These are phyloP conservation scores for Alloteropsis angusta DNA, from an alignment of 202 grass and related monocot species.

Conservation along the genomic window DNA sequence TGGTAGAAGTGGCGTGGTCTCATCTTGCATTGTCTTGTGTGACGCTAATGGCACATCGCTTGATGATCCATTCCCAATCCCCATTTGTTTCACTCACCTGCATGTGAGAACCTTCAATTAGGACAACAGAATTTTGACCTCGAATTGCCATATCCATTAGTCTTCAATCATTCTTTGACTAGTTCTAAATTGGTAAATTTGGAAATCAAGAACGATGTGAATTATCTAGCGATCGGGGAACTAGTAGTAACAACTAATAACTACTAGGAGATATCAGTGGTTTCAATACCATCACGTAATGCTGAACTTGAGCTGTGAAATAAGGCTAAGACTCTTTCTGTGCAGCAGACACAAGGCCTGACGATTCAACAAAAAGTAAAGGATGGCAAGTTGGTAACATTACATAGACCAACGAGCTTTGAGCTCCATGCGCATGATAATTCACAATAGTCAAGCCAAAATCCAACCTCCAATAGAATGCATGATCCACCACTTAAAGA, in stretches of 20 bases:
- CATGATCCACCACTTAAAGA: neutral
- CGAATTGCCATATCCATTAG: neutral
- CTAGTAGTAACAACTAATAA: neutral
- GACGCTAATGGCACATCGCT: neutral
- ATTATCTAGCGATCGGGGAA: neutral
- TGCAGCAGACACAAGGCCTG: neutral
- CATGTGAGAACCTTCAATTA: neutral
- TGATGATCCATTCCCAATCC: conserved; percentile 21
- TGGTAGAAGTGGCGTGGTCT: conserved; percentile 39
- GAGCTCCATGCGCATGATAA: neutral
- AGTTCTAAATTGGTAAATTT: neutral
- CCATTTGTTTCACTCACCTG: conserved; percentile 35
- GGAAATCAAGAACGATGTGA: neutral
- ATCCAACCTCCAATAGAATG: neutral
- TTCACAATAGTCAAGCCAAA: neutral
- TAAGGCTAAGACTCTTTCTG: neutral
- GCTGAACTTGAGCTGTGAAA: neutral
- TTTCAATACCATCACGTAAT: neutral
- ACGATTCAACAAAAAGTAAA: neutral
- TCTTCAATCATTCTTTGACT: neutral
- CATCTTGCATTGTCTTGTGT: conserved; percentile 31
- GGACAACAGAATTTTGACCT: neutral
- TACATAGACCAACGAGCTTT: neutral
- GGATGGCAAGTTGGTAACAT: neutral
- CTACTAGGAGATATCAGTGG: neutral